Evolutionary conservation across 179 eudicot species (phyloP), one percentile per base, ranked within the genome.

Genomic region (Beta macrorhiza): DNA sequence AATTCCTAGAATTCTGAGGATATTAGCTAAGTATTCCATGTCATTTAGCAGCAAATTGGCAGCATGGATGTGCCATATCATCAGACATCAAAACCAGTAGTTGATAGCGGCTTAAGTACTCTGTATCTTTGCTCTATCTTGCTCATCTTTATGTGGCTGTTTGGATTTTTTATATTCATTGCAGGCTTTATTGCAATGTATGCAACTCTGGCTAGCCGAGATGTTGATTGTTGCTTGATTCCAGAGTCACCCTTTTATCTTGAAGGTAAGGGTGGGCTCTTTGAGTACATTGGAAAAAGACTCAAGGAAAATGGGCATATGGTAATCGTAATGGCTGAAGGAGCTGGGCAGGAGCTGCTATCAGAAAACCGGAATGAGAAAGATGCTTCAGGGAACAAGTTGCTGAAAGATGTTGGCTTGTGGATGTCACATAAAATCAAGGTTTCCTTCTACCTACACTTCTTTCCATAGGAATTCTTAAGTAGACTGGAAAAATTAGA

Each of bases 191-290:
- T 86, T 29, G 89, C 89, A 58, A 85, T 87, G 89, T 78, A 83
- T 80, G 88, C 88, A 53, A 87, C 88, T 68, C 81, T 85, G 45
- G 87, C 85, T 65, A 87, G 88, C 70, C 81, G 91, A 80, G 91
- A 87, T 83, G 91, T 89, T 59, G 91, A 89, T 78, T 87, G 89
- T 77, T 89, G 91, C 87, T 85, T 89, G 84, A 89, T 89, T 82
- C 91, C 91, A 11, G 91, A 89, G 79, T 89, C 91, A 42, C 89
- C 91, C n/a, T 89, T 87, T 85, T 89, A 85, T 73, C 86, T 89
- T 19, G 88, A 87, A 80, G 89, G 91, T 2, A 78, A 84, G 75
- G 91, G 88, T 9, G 91, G 91, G 15, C 88, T 89, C 2, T 89
- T 83, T 49, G 89, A 89, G 68, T 89, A 85, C 78, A 83, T 87